phyloP scores from a whole-genome alignment of 129 eudicot genomes.

The Rutidosis leptorrhynchoides region DNA sequence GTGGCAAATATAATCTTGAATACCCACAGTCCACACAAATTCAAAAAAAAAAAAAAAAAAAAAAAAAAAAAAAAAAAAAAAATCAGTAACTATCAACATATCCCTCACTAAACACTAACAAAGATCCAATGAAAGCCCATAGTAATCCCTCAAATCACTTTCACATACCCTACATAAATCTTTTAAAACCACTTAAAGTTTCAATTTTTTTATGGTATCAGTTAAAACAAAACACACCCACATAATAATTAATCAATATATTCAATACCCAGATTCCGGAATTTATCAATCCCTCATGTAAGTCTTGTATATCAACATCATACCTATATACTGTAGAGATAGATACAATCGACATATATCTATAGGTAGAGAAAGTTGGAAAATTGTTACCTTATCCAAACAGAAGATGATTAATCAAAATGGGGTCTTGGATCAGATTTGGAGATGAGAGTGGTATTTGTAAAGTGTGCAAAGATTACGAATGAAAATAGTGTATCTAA shows the following conservation, averaged over 20 bases:
- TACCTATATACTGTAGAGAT: background rate
- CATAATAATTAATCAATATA: conserved; percentile 24
- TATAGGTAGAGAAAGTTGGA: background rate
- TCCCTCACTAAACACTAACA: conserved; percentile 3
- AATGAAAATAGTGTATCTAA: conserved; percentile 7
- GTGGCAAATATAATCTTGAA: conserved; percentile 18
- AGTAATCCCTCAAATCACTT: conserved; percentile 22
- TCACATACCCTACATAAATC: conserved; percentile 34
- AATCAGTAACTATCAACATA: conserved; percentile 20
- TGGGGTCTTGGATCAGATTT: conserved; percentile 11
- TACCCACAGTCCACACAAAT: conserved; percentile 29
- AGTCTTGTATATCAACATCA: background rate
- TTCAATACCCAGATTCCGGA: conserved; percentile 15
- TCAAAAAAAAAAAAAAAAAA: no score
- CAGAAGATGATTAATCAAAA: background rate
- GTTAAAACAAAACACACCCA: conserved; percentile 29
- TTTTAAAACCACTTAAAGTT: conserved; percentile 22
- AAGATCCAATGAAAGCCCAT: conserved; percentile 17
- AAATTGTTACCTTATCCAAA: conserved; percentile 23
- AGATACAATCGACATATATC: background rate
- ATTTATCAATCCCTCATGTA: background rate
- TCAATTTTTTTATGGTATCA: conserved; percentile 13
- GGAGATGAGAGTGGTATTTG: conserved; percentile 13
- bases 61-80: no score
- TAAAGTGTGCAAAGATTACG: conserved; percentile 9